Evolutionary conservation across 495 filamentous ascomycete species (phyloP), one percentile per base, ranked within the genome.

Genomic region (Xylaria longipes): DNA sequence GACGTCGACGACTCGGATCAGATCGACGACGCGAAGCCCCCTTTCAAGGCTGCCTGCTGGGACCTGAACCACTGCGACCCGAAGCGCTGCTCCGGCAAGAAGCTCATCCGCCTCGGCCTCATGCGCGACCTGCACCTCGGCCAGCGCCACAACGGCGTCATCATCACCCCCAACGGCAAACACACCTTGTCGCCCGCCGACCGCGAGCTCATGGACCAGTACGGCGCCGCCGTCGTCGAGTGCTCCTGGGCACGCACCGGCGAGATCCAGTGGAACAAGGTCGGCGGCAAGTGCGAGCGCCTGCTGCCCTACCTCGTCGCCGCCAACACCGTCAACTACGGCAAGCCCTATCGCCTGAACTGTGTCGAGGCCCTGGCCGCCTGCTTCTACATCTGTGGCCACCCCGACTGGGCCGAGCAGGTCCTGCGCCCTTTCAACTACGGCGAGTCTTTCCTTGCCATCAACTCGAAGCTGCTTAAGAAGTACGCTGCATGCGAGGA

Each of bases 41-140:
- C 89, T 17, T 97, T 93, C 87, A 94, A 92, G 84, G 97, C 96
- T 57, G 96, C 95, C 45, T 97, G 95, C 78, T 99, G 96, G 96
- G 96, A 99, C 80, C 84, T 99, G 45, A 94, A 94, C 61, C 96
- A 99, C 80, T 99, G 96, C 83, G 96, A 99, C 80, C 94, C 95
- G 9, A 98, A 98, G 80, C 86, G 97, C 75, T 99, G 96, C 80
- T 98, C 95, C 0, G 96, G 96, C 17, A 98, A 99, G 84, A 89
- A 92, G 66, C 86, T 99, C 46, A 97, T 98, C 86, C 89, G 92
- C 74, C 88, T 97, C 37, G 95, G 95, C 1, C 81, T 98, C 67
- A 97, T 99, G 95, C 90, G 96, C 69, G 93, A 97, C 80, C 89
- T 99, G 57, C 89, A 93, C 75, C 87, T 98, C 39, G 96, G 97